phyloP scores from a whole-genome alignment of 2,329 filamentous ascomycete species.

The Cordyceps cicadae region DNA sequence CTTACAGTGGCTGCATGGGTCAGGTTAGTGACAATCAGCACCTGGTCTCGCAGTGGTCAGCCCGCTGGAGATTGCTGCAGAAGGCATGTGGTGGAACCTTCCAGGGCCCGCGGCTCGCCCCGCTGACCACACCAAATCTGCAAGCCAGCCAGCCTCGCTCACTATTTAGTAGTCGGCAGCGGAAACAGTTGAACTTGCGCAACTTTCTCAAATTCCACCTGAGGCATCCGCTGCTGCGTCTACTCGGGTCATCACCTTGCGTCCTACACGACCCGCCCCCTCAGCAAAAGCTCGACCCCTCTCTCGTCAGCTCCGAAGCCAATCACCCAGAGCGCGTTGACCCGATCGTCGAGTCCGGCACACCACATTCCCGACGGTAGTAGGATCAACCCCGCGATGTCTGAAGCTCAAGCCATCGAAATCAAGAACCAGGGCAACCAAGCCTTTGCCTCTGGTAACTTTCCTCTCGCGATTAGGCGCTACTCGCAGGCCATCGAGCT shows the following conservation, averaged over 20 bases:
- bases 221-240: background rate
- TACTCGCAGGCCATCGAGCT: slow-evolving; percentile 84
- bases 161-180: background rate
- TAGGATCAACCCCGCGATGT: slow-evolving; percentile 25
- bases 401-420: slow-evolving; percentile 53
- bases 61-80: background rate
- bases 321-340: background rate
- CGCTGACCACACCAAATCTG: slow-evolving; percentile 1
- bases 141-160: background rate
- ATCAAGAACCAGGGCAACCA: slow-evolving; percentile 94
- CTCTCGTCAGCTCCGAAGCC: background rate
- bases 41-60: background rate
- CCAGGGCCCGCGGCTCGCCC: slow-evolving; percentile 8
- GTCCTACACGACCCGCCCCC: background rate
- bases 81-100: slow-evolving; percentile 1
- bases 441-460: slow-evolving; percentile 83
- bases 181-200: background rate
- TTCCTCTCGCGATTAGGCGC: slow-evolving; percentile 68
- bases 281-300: background rate
- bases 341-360: background rate
- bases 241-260: background rate
- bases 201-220: background rate
- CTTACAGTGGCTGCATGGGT: slow-evolving; percentile 2
- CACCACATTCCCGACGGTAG: background rate
- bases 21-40: slow-evolving; percentile 2